Conservation (phyloP, 2,329 filamentous ascomycete genomes). For the Cercospora brassicicola region DNA sequence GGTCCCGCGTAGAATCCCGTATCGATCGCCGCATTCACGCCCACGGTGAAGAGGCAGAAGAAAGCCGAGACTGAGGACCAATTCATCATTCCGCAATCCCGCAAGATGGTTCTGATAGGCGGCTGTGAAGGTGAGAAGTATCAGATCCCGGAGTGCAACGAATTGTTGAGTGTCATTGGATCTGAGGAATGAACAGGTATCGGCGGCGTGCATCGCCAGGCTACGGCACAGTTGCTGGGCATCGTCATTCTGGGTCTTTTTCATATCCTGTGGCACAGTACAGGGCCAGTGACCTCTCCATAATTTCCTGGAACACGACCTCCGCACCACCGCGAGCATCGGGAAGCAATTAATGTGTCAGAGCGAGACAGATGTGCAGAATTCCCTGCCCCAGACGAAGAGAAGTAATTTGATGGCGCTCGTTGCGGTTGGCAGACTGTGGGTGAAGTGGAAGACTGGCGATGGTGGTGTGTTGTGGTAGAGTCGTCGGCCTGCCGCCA, state of each 20-base stretch:
- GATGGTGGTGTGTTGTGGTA: not conserved
- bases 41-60: not conserved
- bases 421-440: not conserved
- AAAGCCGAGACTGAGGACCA: not conserved
- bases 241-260: not conserved
- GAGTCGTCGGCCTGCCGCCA: not conserved
- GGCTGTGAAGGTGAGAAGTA: not conserved
- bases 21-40: not conserved
- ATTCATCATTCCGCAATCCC: not conserved
- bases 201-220: not conserved
- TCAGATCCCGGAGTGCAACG: not conserved
- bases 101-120: not conserved
- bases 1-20: not conserved
- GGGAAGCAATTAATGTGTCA: not conserved
- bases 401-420: not conserved
- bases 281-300: not conserved
- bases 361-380: not conserved
- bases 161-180: not conserved
- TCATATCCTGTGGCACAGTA: not conserved
- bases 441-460: not conserved
- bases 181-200: not conserved
- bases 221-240: not conserved
- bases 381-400: not conserved
- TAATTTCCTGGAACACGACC: not conserved
- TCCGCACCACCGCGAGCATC: not conserved